Evolutionary conservation across 176 grass and related monocot genomes (phyloP), one percentile per base, ranked within the genome.

Genomic region (Ananas comosus): DNA sequence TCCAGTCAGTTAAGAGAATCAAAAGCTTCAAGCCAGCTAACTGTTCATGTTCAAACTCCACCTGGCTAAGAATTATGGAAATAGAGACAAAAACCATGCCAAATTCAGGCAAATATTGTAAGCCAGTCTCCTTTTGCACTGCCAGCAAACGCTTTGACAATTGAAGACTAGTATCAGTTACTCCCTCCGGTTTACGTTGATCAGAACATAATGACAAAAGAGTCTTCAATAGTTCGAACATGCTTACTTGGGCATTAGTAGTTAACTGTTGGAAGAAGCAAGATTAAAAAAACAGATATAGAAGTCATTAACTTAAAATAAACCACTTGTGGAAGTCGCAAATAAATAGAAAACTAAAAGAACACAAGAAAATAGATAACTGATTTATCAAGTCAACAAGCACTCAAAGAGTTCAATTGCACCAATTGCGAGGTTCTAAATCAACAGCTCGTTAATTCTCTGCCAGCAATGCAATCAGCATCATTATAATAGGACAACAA

Each of bases 1-100:
- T 97, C 86, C 89, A 97, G 16, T 92, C 84, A 19, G 81, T 80
- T 74, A 92, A 70, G 72, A 90, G 87, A 72, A 74, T 57, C 54
- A 92, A 72, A 74, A 92, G 84, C 76, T 92, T 97, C 82, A 90
- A 78, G 53, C 73, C 86, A 50, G 72, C 74, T 72, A 97, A 63
- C 28, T 97, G 93, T 53, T 97, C 93, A 61, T 90, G 84, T 82
- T 92, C 86, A 92, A 92, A 90, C 66, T 97, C 89, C n/a, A 79
- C 71, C 49, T 70, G 79, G 68, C 64, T 78, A 52, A 92, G 86
- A 77, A 69, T 81, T 70, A 78, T 80, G 59, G 93, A 87, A 69
- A 90, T 72, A 77, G 78, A 89, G 74, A 72, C 79, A 72, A 87
- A 77, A 80, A 90, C 74, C 72, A 67, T 72, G 67, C 74, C 76